Base-by-base conservation (phyloP, 176 grass and related monocot genomes). In the Cenchrus fungigraminus region DNA sequence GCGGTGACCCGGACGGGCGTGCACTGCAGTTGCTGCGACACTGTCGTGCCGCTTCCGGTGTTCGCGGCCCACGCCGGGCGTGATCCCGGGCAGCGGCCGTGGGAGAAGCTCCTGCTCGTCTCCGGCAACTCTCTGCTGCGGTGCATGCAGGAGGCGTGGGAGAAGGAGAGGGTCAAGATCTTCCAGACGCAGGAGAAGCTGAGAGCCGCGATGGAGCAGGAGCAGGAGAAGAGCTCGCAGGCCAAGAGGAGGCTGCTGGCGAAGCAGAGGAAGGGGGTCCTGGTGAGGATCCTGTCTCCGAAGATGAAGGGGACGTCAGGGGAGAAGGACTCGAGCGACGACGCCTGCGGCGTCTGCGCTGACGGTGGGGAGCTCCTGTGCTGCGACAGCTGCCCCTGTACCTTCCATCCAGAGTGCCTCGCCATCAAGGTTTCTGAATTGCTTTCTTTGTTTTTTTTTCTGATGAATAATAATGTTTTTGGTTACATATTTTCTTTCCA, bases 291-390 rank as follows among this genome's bases (percentile, higher is more conserved):
- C 32, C 1, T 34, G 42, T 50, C 76, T 53, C 76, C 68, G 0
- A 59, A 37, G 40, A 45, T 65, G 20, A 82, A 69, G 85, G 49
- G 73, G 52, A 86, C 25, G 65, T 86, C 77, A 6, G 85, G 73
- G 9, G 80, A 62, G 12, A 84, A 63, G 51, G 94, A 94, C 31
- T 78, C 85, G 68, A 97, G 90, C 68, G 94, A 94, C 81, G 94
- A 97, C 76, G 91, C 88, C n/a, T 97, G 94, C 40, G 94, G 94
- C 60, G 76, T 94, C 71, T 94, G 92, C 89, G 90, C 88, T 3
- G 92, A 97, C 51, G 90, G 94, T 9, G 94, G 94, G 5, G 75
- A 91, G 44, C 79, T 97, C 5, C 79, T 97, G 54, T 94, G 94
- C 87, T 97, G 94, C 66, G 94, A 97, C 80, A 87, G 73, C 71